phyloP scores from a whole-genome alignment of 768 basidiomycete species.

The Termitomyces sp. region DNA sequence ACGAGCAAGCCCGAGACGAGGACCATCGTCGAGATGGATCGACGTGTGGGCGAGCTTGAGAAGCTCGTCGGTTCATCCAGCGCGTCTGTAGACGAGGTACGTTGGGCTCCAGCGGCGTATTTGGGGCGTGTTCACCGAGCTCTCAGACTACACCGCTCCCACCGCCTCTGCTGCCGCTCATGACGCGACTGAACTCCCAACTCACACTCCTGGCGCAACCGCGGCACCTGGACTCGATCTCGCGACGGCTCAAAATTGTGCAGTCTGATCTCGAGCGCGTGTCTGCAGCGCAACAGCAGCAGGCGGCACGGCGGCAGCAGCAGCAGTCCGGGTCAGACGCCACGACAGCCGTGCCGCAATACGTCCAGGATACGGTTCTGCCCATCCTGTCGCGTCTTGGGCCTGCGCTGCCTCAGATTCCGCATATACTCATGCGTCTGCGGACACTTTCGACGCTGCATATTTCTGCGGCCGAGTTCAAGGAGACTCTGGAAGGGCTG shows the following conservation, averaged over 20 bases:
- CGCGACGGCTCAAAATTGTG: conserved; percentile 86
- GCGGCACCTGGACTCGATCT: conserved; percentile 92
- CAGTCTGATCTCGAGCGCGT: conserved; percentile 90
- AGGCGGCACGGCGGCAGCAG: conserved; percentile 36
- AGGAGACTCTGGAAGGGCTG: conserved; percentile 54
- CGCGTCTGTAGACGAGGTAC: conserved; percentile 76
- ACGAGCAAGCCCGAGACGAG: conserved; percentile 33
- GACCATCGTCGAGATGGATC: conserved; percentile 70
- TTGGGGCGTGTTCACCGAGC: neutral
- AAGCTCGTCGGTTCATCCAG: conserved; percentile 77
- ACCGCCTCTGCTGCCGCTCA: conserved; percentile 74
- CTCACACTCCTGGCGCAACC: conserved; percentile 89
- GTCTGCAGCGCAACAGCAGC: conserved; percentile 38
- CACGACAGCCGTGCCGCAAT: conserved; percentile 19
- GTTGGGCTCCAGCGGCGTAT: conserved; percentile 9
- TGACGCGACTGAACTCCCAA: conserved; percentile 80
- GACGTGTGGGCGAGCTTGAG: conserved; percentile 80
- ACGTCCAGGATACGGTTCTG: conserved; percentile 53
- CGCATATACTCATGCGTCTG: conserved; percentile 85
- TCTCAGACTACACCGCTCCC: conserved; percentile 64
- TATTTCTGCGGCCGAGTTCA: conserved; percentile 74
- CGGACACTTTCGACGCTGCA: conserved; percentile 82
- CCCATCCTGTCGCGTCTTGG: conserved; percentile 66
- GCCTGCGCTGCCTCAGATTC: conserved; percentile 74
- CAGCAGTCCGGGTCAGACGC: conserved; percentile 28